These are phyloP conservation scores for Coniochaeta hoffmannii DNA, from an alignment of 2,329 filamentous ascomycete species.

Conservation along the genomic window DNA sequence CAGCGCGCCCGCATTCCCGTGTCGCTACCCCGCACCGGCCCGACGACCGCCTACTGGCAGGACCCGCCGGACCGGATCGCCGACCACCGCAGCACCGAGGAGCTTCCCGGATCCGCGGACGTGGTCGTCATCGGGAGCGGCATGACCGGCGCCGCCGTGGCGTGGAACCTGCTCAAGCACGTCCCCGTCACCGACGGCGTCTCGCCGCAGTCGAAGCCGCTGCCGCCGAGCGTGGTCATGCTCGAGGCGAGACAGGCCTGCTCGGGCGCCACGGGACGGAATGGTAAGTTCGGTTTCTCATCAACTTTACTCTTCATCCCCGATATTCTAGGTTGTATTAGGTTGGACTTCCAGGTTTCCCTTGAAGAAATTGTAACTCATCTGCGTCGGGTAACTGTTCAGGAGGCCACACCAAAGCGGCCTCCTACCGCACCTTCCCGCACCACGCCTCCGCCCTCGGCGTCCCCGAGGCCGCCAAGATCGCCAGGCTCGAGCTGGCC, in stretches of 20 bases:
- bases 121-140: constrained; percentile 58
- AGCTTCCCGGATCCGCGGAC: constrained; percentile 46
- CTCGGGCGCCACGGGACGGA: constrained; percentile 58
- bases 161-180: constrained; percentile 38
- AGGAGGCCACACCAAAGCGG: constrained; percentile 36
- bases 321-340: too few species aligned
- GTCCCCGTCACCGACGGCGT: background rate
- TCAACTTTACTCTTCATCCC: background rate
- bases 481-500: constrained; percentile 42
- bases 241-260: constrained; percentile 59
- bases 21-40: constrained; percentile 40
- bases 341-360: too few species aligned
- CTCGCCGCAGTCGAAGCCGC: constrained; percentile 7
- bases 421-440: constrained; percentile 40
- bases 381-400: too few species aligned
- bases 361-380: too few species aligned
- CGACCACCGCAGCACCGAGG: constrained; percentile 39
- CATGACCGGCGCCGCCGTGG: constrained; percentile 54
- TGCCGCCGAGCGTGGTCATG: constrained; percentile 48
- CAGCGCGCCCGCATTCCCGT: constrained; percentile 27
- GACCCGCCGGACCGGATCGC: constrained; percentile 40
- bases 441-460: constrained; percentile 37
- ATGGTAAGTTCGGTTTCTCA: constrained; percentile 25
- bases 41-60: constrained; percentile 58
- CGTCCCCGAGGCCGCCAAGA: constrained; percentile 38